Percentiles rank a stretch among this genome's conserved stretches.
Conservation (phyloP, 2,329 filamentous ascomycete species). For the Ambrosiella beaveri region DNA sequence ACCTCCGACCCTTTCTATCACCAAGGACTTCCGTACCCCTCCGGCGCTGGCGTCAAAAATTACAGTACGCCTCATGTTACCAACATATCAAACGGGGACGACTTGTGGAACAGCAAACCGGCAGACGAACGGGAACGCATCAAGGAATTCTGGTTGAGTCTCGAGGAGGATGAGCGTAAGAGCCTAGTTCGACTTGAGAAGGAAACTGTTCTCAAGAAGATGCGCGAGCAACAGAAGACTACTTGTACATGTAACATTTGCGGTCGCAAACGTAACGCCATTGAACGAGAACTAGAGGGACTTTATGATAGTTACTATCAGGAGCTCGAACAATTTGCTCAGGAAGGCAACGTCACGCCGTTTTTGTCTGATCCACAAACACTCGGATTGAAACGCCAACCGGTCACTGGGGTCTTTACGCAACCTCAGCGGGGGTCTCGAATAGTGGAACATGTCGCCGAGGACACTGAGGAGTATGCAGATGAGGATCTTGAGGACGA, state of each 20-base stretch:
- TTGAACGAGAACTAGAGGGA: conserved; percentile 93
- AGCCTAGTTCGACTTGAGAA: conserved; percentile 96
- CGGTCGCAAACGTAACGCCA: conserved; percentile 85
- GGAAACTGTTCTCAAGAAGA: conserved; percentile 92
- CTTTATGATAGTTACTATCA: conserved; percentile 98
- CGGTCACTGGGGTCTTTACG: conserved; percentile 38
- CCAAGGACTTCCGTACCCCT: background rate
- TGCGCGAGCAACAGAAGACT: conserved; percentile 99
- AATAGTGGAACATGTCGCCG: conserved; percentile 48
- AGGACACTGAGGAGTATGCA: conserved; percentile 31
- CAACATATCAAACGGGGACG: background rate
- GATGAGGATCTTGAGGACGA: conserved; percentile 36
- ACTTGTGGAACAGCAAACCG: conserved; percentile 45
- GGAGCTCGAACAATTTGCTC: conserved; percentile 92
- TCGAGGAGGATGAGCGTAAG: conserved; percentile 87
- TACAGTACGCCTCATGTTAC: conserved; percentile 10
- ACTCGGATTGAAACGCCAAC: conserved; percentile 28
- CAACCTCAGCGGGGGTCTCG: conserved; percentile 56
- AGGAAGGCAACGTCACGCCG: conserved; percentile 22
- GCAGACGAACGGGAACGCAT: conserved; percentile 92
- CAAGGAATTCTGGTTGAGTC: conserved; percentile 91
- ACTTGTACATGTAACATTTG: conserved; percentile 97
- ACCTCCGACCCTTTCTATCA: background rate
- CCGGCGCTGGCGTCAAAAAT: background rate
- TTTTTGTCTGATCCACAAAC: conserved; percentile 6